Base-by-base conservation (phyloP, 331 rosid species). In the Spiraea crenata region DNA sequence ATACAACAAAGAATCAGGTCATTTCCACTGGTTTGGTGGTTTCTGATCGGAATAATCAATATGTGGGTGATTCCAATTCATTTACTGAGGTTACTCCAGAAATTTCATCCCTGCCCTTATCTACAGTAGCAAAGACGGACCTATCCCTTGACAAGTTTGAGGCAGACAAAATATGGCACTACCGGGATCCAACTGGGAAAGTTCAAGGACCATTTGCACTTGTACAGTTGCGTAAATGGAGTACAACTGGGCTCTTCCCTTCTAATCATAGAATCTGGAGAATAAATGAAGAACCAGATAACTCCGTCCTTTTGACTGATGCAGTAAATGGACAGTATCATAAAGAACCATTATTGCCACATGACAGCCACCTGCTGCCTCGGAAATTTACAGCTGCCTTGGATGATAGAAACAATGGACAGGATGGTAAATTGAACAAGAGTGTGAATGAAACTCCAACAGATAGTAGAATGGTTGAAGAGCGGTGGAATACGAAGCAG, bases 161-260 rank as follows among this genome's bases (percentile, higher is more conserved):
- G 73, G 76, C 79, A 54, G 90, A 89, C 56, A 82, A 60, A 50
- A 66, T 78, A n/a, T 95, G 99, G 99, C 85, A 86, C 77, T 95
- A 95, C 79, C 90, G 64, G 77, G 99, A 95, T 75, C 96, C 96
- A 14, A 47, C 83, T 75, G 98, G 98, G 77, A 91, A 88, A 79
- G 63, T 85, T 82, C 96, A 88, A 79, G 99, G 99, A 59, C 99
- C 96, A 51, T 91, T 91, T 82, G 71, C 90, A 63, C 71, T 88
- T 85, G 49, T 50, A 65, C 93, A 84, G 73, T 77, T 95, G 80
- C 84, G 76, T 60, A 89, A 86, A 76, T 95, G 99, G 99, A 82
- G 54, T 70, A 52, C 60, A 39, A 79, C 69, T 67, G 96, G 96
- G 40, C 79, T 46, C 79, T 91, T 95, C 79, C 95, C 99, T 79